Evolutionary conservation across 2,329 filamentous ascomycete species (phyloP), one percentile per base, ranked within the genome.

Genomic region (Graphiopsis chlorocephala): DNA sequence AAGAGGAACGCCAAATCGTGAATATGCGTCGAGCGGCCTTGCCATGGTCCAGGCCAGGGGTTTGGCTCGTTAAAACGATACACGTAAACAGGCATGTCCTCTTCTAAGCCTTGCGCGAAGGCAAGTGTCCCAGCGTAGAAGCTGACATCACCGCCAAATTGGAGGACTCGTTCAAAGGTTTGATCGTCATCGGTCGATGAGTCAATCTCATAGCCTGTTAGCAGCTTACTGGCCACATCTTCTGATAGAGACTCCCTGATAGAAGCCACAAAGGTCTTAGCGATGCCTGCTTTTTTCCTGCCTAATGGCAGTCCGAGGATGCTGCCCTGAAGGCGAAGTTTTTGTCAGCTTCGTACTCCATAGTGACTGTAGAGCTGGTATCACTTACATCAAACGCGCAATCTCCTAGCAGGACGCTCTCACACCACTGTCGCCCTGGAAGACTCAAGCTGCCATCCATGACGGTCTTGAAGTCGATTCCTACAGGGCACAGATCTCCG

Each of bases 51-150:
- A 0, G 79, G 74, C 78, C 79, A 83, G 0, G 80, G 79, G 65
- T 83, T 83, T 0, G 73, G 74, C 63, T 82, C 81, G 64, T 82
- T 81, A 75, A 83, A 82, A 53, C 78, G 75, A 66, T 81, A 81
- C 6, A 79, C 72, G 64, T 78, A 78, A 71, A 67, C 68, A 11
- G 64, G 57, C 57, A 70, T 67, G 20, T n/a, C 31, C 1, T 52
- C 29, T 2, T 53, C 45, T 14, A 69, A 31, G 12, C 42, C 61
- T 55, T 74, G 67, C 2, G 80, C 81, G 29, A 81, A 78, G 17
- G 77, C 73, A 17, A 79, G 66, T 0, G 77, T 77, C 0, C 82
- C 76, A 1, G 80, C 78, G 61, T 80, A 80, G 71, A 82, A 84
- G 8, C 72, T 72, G 35, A 83, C 77, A 62, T 85, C 83, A 23